Base-by-base conservation (phyloP, 2,329 filamentous ascomycete genomes). In the Drechslerella dactyloides region DNA sequence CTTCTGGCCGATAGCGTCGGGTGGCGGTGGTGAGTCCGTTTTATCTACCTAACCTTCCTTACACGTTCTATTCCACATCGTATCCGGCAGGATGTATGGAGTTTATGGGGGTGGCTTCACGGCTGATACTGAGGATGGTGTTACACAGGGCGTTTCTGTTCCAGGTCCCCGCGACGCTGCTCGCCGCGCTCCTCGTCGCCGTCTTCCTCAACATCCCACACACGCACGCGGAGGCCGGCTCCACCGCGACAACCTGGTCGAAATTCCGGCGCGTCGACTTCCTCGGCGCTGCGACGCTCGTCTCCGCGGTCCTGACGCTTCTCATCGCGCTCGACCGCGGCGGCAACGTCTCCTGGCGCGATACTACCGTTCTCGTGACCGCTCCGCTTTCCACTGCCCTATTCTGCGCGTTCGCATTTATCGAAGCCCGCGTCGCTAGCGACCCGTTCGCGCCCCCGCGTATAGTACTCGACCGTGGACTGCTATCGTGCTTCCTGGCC, bases 391-490 rank as follows among this genome's bases (percentile, higher is more conserved):
- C 87, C 0, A 79, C 84, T 0, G 80, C 84, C 0, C 80, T 91
- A 1, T 90, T 91, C 77, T 78, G 82, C 21, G 70, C 86, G n/a
- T 93, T 93, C 78, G 75, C 90, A 23, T 78, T 87, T 23, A 83
- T 92, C 62, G 90, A 93, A 80, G 83, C 84, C 74, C 85, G 85
- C 73, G 79, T 91, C 10, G 89, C 89, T 0, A 79, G 82, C 0
- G 84, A 91, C 66, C 90, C 90, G 0, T 90, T 93, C 75, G 89
- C 89, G 0, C 90, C 90, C 0, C 85, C 87, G 8, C 88, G 87
- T 75, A 85, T 93, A 75, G 88, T 93, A 74, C 86, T 91, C 76
- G 84, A 89, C 76, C 82, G 83, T 5, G 84, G 84, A 5, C 82
- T 93, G 27, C 83, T 90, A 55, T 85, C 89, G 1, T 86, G 85